Percentiles rank a stretch among this genome's conserved stretches.
Conservation (phyloP, 139 green algal species). For the Gonium pectorale region DNA sequence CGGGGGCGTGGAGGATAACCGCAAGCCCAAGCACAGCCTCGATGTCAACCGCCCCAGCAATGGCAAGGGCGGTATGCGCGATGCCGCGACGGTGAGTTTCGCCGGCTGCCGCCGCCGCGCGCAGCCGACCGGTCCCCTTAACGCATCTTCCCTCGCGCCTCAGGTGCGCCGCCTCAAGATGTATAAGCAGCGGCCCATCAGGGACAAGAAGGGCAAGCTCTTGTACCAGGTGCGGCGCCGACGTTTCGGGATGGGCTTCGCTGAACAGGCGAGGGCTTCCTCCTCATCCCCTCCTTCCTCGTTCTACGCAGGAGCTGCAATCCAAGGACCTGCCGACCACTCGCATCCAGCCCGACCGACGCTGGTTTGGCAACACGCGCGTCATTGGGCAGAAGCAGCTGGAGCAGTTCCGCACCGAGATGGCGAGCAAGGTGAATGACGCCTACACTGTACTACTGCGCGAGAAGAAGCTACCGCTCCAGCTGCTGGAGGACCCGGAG, state of each 20-base stretch:
- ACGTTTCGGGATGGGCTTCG: no score
- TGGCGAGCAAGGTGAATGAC: slow-evolving; percentile 92
- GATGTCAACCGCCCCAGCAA: slow-evolving; percentile 80
- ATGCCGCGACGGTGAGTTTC: slow-evolving; percentile 81
- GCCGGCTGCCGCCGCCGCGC: not conserved
- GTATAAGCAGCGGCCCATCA: slow-evolving; percentile 91
- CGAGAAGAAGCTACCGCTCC: slow-evolving; percentile 96
- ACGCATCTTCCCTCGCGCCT: not conserved
- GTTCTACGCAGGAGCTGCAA: slow-evolving; percentile 93
- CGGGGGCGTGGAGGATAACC: slow-evolving; percentile 54
- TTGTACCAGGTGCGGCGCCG: slow-evolving; percentile 80
- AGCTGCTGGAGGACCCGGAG: slow-evolving; percentile 92
- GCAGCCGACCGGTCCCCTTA: not conserved
- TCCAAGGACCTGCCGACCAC: slow-evolving; percentile 95
- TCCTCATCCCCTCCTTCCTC: no score
- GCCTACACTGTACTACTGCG: slow-evolving; percentile 94
- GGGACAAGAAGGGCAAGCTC: slow-evolving; percentile 93
- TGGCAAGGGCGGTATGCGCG: slow-evolving; percentile 66
- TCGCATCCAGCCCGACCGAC: slow-evolving; percentile 95
- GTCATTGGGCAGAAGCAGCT: slow-evolving; percentile 98
- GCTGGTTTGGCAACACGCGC: slow-evolving; percentile 98
- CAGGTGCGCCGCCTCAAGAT: slow-evolving; percentile 95
- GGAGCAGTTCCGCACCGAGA: slow-evolving; percentile 94
- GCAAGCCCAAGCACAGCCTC: slow-evolving; percentile 85
- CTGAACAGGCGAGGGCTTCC: no score